These are phyloP conservation scores for Neofusicoccum sp. DNA, from an alignment of 2,329 filamentous ascomycete species.

Conservation along the genomic window DNA sequence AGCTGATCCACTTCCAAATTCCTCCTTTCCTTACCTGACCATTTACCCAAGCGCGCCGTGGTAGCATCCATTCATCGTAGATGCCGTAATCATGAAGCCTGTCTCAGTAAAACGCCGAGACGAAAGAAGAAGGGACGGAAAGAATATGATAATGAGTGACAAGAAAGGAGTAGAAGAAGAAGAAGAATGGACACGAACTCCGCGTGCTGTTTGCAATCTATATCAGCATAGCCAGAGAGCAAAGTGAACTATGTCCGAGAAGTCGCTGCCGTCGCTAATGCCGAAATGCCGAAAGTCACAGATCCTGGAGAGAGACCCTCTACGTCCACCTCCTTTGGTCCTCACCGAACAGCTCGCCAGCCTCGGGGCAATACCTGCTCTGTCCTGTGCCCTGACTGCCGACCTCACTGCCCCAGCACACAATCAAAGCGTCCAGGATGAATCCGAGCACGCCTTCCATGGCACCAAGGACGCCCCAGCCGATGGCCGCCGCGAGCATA, in stretches of 20 bases:
- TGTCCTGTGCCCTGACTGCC: conserved; percentile 57
- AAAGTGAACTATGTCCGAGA: conserved; percentile 2
- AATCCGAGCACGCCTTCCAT: conserved; percentile 87
- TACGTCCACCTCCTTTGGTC: conserved; percentile 21
- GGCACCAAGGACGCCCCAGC: conserved; percentile 86
- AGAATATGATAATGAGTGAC: not conserved
- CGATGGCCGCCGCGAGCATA: conserved; percentile 87
- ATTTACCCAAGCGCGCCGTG: not conserved
- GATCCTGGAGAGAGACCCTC: too few relatives aligned
- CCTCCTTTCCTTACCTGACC: too few relatives aligned
- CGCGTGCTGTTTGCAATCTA: conserved; percentile 9
- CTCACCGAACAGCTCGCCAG: conserved; percentile 81
- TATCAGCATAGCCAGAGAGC: not conserved
- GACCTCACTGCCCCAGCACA: conserved; percentile 90
- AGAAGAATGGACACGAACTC: not conserved
- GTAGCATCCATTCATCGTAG: not conserved
- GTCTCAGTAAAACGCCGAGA: conserved; percentile 1
- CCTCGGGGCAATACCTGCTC: conserved; percentile 84
- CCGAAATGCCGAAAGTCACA: too few relatives aligned
- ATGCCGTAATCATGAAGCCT: not conserved
- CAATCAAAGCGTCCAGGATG: conserved; percentile 81
- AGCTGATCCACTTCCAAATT: too few relatives aligned
- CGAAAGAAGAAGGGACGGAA: not conserved
- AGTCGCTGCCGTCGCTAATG: too few relatives aligned
- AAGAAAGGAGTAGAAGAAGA: not conserved